Base-by-base conservation (phyloP, 768 basidiomycete species). In the Xanthoconium purpureum region DNA sequence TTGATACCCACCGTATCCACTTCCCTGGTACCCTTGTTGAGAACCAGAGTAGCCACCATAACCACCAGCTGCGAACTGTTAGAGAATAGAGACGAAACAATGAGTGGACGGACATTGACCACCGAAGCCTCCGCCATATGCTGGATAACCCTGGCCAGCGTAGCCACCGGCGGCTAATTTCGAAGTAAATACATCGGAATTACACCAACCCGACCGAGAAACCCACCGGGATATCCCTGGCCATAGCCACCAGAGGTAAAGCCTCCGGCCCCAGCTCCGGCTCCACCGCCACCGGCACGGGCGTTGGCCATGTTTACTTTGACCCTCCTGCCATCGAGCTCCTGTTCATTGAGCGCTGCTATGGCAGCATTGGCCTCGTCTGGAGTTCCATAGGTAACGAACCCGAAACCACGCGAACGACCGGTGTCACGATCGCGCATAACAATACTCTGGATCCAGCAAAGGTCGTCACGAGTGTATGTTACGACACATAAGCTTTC, bases 391-490 rank as follows among this genome's bases (percentile, higher is more conserved):
- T 78, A 94, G 52, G 91, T 94, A 59, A 98, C 94, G 76, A 98
- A 98, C 60, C 95, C 95, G 73, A 98, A 98, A 69, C 95, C 95
- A 71, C 95, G 89, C 61, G 93, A 96, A 70, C 95, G 92, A 58
- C 92, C 91, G 63, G 96, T 98, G 71, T 97, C 96, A 71, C 94
- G 92, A 78, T 98, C 95, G 78, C 92, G 89, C 94, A 96, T 96
- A 73, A 96, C 94, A 77, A 96, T 94, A 65, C 89, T 90, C 93
- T 97, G 62, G 75, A 71, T 56, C 48, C 43, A 50, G 40, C 47
- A 64, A 62, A 64, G 54, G 76, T 72, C 65, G 77, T 69, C 72
- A 73, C 50, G 10, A 47, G 42, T 11, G 47, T 11, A 39, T 28
- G 32, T 60, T 45, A 56, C 46, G 46, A 20, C 50, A 37, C 37